Evolutionary conservation across 208 protist genomes (phyloP).

Genomic region (Leishmania mexicana): DNA sequence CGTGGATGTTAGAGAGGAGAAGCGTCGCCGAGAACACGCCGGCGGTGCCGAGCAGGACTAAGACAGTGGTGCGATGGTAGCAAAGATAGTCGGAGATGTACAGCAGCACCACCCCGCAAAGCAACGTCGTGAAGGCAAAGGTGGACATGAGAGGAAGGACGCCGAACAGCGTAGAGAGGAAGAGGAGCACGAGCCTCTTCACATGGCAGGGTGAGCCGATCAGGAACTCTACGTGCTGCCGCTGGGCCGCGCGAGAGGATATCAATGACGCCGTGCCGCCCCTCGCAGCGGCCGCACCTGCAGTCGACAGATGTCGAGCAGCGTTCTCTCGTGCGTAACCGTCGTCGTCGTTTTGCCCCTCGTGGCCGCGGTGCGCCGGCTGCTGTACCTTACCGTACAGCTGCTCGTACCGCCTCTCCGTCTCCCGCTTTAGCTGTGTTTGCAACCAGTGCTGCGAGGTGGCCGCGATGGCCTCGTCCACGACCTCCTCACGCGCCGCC

Average conservation of each 20-base stretch:
- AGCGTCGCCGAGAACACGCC: constrained; percentile 51
- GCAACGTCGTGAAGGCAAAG: constrained; percentile 59
- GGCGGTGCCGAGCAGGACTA: constrained; percentile 50
- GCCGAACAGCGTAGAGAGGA: constrained; percentile 66
- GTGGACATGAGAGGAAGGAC: constrained; percentile 79
- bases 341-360: constrained; percentile 4
- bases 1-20: constrained; percentile 76
- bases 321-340: constrained; percentile 18
- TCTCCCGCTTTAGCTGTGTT: constrained; percentile 35
- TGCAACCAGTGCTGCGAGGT: constrained; percentile 52
- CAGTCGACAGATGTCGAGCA: neutral
- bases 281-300: neutral
- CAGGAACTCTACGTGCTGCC: constrained; percentile 38
- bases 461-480: constrained; percentile 43
- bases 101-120: constrained; percentile 62
- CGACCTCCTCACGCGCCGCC: constrained; percentile 46
- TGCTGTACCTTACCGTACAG: constrained; percentile 5
- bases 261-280: constrained; percentile 1
- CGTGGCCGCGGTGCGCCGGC: neutral
- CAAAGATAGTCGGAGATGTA: constrained; percentile 86
- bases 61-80: constrained; percentile 58
- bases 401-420: constrained; percentile 24
- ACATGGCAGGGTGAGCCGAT: constrained; percentile 41
- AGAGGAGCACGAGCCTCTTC: constrained; percentile 44
- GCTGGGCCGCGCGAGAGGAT: neutral